A percentile compares a stretch with the other conserved stretches of the same genome.
Evolutionary conservation across 495 filamentous ascomycete species (phyloP).

Genomic region (Parmelia sp.): DNA sequence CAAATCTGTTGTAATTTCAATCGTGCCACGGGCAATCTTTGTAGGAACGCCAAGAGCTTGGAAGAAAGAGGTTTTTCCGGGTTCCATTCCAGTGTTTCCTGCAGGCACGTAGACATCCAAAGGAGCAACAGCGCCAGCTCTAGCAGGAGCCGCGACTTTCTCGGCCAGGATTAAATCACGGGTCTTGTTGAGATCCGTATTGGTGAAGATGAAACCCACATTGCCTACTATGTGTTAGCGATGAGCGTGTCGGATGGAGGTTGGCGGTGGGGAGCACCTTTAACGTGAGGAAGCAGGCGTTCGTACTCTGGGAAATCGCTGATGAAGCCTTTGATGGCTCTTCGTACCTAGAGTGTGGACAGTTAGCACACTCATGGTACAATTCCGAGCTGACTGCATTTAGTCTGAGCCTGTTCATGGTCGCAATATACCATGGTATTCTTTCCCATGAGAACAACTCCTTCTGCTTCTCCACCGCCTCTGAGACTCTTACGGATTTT

Average conservation of each 20-base stretch:
- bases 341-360: constrained; percentile 60
- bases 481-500: constrained; percentile 90
- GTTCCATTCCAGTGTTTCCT: constrained; percentile 99
- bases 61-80: constrained; percentile 99
- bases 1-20: constrained; percentile 97
- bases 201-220: constrained; percentile 99
- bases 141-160: constrained; percentile 92
- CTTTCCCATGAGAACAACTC: constrained; percentile 97
- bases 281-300: constrained; percentile 90
- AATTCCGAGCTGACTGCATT: not conserved
- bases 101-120: constrained; percentile 85
- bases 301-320: constrained; percentile 90
- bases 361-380: not conserved
- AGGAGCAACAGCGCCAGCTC: constrained; percentile 93
- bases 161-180: constrained; percentile 93
- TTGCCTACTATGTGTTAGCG: constrained; percentile 51
- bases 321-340: constrained; percentile 94
- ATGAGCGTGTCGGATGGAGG: not conserved
- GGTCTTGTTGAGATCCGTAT: constrained; percentile 80
- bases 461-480: constrained; percentile 62
- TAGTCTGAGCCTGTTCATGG: not conserved
- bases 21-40: constrained; percentile 99
- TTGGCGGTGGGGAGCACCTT: constrained; percentile 44
- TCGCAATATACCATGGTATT: constrained; percentile 44
- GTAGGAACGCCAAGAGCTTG: constrained; percentile 99